Base-by-base conservation (phyloP, 441 rosid species). In the Brassica balearica region DNA sequence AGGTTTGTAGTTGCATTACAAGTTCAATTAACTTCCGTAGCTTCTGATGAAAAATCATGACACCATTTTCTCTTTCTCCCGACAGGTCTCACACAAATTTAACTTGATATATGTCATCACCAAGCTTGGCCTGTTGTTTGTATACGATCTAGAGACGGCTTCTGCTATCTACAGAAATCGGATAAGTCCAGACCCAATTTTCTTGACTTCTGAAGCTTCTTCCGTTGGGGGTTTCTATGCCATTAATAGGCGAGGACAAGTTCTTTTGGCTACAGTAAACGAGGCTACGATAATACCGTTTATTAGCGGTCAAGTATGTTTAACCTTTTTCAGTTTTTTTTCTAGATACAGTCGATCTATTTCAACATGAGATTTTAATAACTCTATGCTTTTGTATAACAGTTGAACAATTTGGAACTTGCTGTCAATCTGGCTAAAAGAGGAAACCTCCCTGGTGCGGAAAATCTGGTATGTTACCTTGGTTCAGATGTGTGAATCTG, bases 361-460 rank as follows among this genome's bases (percentile, higher is more conserved):
- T 25, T 51, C 64, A 29, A 41, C 53, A 55, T 43, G 53, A 11
- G 65, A 41, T 34, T 81, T 43, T 76, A 55, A 70, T 19, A 71
- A 69, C 32, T 70, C n/a, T 56, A 63, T 76, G 68, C 12, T 41
- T 76, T 79, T 62, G 74, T 83, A 17, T 78, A 82, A 58, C 88
- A 96, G 99, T 83, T 96, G 74, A 96, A 91, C 86, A 96, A 96
- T 86, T 84, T 96, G 84, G 99, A 96, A 82, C 96, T 96, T 76
- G 98, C 99, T 64, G 98, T 96, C 68, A 96, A 92, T 82, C 97
- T 96, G 60, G 99, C 99, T 62, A 94, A 96, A 82, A 87, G 99
- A 84, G 99, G 98, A 83, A 96, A 96, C 84, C 97, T 96, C 78
- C 98, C 97, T 75, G 98, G 98, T 80, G 99, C 99, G n/a, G 98